Evolutionary conservation across 2,329 filamentous ascomycete genomes (phyloP).

Genomic region (Ophiostoma fasciatum): DNA sequence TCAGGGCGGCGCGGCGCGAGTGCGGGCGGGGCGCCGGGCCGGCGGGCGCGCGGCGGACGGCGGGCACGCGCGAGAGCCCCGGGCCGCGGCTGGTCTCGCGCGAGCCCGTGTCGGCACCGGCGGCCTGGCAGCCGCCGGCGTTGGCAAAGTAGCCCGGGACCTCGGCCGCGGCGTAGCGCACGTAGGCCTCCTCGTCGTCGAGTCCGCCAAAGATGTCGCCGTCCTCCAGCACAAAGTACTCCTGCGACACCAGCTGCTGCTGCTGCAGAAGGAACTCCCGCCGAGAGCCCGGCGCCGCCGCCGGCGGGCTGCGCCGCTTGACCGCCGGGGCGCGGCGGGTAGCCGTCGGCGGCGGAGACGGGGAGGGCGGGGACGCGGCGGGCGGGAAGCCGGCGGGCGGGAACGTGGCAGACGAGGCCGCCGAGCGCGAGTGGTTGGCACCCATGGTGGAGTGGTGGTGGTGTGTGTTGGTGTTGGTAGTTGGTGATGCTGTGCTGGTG

Average conservation of each 20-base stretch:
- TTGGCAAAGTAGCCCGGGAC: background rate
- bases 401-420: too few species aligned
- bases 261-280: background rate
- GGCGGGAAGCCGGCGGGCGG: too few species aligned
- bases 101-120: too few species aligned
- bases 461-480: background rate
- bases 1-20: constrained; percentile 1
- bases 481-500: too few species aligned
- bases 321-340: background rate
- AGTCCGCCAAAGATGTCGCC: background rate
- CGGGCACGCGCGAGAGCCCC: background rate
- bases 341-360: too few species aligned
- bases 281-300: background rate
- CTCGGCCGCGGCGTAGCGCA: background rate
- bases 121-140: background rate
- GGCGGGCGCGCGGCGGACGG: background rate
- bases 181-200: background rate
- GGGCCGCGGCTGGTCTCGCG: too few species aligned
- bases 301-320: background rate
- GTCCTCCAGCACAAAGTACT: background rate
- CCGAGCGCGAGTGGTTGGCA: background rate
- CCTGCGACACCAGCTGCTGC: background rate
- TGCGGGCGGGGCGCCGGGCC: background rate
- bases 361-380: too few species aligned
- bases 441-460: constrained; percentile 3